Conservation (phyloP, 2,329 filamentous ascomycete species). For the Aureobasidium mangrovei region DNA sequence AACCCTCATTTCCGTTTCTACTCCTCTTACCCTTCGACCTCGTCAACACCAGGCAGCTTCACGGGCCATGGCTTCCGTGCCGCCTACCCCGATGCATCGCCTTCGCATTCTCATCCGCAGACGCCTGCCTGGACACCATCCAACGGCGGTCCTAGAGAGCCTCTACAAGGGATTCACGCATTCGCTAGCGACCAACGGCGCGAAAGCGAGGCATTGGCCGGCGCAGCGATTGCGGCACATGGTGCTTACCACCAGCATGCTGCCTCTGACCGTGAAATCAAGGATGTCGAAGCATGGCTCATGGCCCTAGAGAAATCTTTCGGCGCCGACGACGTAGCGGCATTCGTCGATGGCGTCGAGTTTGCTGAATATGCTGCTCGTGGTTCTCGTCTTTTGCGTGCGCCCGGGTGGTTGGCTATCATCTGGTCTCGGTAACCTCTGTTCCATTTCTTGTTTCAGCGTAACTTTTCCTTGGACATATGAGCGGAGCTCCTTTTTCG, state of each 20-base stretch:
- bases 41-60: background rate
- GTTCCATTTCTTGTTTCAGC: background rate
- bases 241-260: background rate
- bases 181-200: conserved; percentile 24
- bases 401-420: background rate
- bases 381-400: background rate
- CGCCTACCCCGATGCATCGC: conserved; percentile 5
- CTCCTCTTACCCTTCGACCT: background rate
- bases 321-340: conserved; percentile 33
- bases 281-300: conserved; percentile 28
- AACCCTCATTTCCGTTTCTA: conserved; percentile 4
- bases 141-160: background rate
- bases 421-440: background rate
- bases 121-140: conserved; percentile 2
- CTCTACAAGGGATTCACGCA: conserved; percentile 40
- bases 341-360: conserved; percentile 32
- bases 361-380: conserved; percentile 25
- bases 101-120: conserved; percentile 8
- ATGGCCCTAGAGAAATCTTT: conserved; percentile 29
- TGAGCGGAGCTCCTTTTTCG: background rate
- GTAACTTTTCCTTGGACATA: background rate
- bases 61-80: conserved; percentile 4
- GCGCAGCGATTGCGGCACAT: conserved; percentile 7
- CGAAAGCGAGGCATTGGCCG: conserved; percentile 14
- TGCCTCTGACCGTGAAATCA: conserved; percentile 21